Evolutionary conservation across 73 alveolate species (phyloP), one percentile per base, ranked within the genome.

Genomic region (Uronychia binucleata): DNA sequence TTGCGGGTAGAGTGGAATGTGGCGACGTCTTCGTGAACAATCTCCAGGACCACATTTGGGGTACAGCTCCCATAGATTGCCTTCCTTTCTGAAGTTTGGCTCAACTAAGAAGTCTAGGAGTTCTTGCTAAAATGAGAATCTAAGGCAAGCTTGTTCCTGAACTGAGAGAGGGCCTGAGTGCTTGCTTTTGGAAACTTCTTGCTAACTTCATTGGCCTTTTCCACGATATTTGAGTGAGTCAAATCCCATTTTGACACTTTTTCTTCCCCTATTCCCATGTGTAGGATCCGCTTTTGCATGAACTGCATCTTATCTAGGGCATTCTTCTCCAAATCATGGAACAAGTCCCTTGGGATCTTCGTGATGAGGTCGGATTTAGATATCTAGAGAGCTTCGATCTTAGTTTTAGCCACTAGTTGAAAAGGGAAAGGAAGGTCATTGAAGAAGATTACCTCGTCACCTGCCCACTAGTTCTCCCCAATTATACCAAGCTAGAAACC

Each of bases 401-500:
- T 33, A 27, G 91, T 57, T 29, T 76, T n/a, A 31, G 81, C 32
- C 25, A 85, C 57, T 0, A 85, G 31, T 1, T 85, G 57, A 31
- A 34, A 85, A 1, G 81, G 81, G 57, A 85, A 85, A 1, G 91
- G 91, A n/a, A 74, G 81, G 32, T 85, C 91, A 30, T 77, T 34
- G 32, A 81, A 33, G 13, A 74, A 74, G 11, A 85, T 46, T 19
- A 85, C 77, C 33, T 85, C 91, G 77, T 85, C 91, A 5, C 82
- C 91, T 77, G 86, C 86, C 91, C 91, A 85, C 30, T 85, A 33
- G 30, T 77, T 85, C 59, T 85, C 91, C 30, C 57, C 85, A 1
- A 85, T 76, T 1, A 85, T 34, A 28, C 91, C 91, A 28, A 85
- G 76, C 34, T 77, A 77, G 58, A 85, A 85, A n/a, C 85, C 32